Conservation (phyloP, 495 filamentous ascomycete genomes). For the Podospora australis region DNA sequence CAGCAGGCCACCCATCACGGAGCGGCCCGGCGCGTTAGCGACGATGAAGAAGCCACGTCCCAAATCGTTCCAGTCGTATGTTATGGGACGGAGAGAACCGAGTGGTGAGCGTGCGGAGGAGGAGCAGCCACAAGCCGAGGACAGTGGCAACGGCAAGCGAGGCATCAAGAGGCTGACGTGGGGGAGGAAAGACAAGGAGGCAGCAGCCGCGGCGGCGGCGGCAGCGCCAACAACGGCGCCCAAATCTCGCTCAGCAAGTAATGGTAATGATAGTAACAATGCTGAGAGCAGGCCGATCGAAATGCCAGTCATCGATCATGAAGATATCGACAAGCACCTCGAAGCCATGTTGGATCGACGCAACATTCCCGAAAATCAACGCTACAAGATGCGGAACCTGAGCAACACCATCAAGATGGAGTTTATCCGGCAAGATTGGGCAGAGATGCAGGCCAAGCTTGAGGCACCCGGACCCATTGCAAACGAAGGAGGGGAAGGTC, state of each 20-base stretch:
- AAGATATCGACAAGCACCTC: constrained; percentile 49
- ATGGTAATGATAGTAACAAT: background rate
- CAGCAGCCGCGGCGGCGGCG: background rate
- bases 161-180: constrained; percentile 21
- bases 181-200: constrained; percentile 9
- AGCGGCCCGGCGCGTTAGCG: constrained; percentile 2
- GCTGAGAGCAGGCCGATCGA: constrained; percentile 3
- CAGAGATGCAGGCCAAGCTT: constrained; percentile 50
- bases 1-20: background rate
- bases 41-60: constrained; percentile 18
- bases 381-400: constrained; percentile 86
- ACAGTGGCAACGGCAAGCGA: constrained; percentile 1
- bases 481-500: background rate
- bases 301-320: constrained; percentile 32
- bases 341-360: constrained; percentile 71
- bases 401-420: constrained; percentile 88
- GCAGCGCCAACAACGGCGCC: constrained; percentile 3
- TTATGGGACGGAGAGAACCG: constrained; percentile 7
- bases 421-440: constrained; percentile 83
- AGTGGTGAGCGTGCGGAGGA: constrained; percentile 3
- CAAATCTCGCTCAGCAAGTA: background rate
- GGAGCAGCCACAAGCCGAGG: constrained; percentile 2
- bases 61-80: constrained; percentile 25
- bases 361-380: constrained; percentile 88
- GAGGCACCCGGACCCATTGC: too few species aligned